These are phyloP conservation scores for Globisporangium yorkense DNA, from an alignment of 352 stramenopile genomes.

Conservation along the genomic window DNA sequence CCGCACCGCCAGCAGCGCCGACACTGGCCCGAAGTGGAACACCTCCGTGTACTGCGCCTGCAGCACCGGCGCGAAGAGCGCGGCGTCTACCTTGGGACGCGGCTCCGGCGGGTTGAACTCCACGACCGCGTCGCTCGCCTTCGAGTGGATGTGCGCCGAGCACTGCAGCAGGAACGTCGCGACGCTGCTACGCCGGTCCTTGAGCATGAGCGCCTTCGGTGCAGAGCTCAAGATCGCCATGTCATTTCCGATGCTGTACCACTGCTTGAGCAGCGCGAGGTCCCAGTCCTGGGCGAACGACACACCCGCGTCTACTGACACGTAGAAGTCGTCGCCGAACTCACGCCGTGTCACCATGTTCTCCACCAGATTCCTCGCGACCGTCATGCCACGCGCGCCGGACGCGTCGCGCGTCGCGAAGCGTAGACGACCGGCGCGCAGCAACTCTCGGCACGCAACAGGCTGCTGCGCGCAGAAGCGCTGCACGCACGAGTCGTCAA, in stretches of 20 bases:
- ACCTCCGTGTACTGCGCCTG: slow-evolving; percentile 78
- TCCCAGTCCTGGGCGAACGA: slow-evolving; percentile 77
- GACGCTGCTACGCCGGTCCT: slow-evolving; percentile 22
- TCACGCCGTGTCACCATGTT: slow-evolving; percentile 40
- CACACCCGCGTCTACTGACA: slow-evolving; percentile 61
- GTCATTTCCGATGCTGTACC: slow-evolving; percentile 74
- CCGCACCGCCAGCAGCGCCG: slow-evolving; percentile 52
- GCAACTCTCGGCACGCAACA: slow-evolving; percentile 33
- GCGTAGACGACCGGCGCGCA: slow-evolving; percentile 48
- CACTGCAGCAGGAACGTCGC: slow-evolving; percentile 62
- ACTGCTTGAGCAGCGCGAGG: slow-evolving; percentile 66
- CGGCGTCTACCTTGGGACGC: slow-evolving; percentile 23
- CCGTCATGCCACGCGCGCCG: slow-evolving; percentile 40
- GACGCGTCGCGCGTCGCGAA: slow-evolving; percentile 51
- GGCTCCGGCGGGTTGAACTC: slow-evolving; percentile 76
- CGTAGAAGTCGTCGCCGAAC: slow-evolving; percentile 52
- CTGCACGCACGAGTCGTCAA: slow-evolving; percentile 59
- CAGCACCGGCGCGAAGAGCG: slow-evolving; percentile 42
- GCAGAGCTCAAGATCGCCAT: slow-evolving; percentile 74
- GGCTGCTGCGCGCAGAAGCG: slow-evolving; percentile 48
- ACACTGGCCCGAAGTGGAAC: slow-evolving; percentile 72
- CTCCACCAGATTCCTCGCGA: slow-evolving; percentile 56
- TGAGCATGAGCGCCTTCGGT: slow-evolving; percentile 49
- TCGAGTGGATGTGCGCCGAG: slow-evolving; percentile 76
- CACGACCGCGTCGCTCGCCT: slow-evolving; percentile 49